A percentile compares a stretch with the other conserved stretches of the same genome.
Conservation (phyloP, 352 stramenopile species). For the Peronospora belbahrii region DNA sequence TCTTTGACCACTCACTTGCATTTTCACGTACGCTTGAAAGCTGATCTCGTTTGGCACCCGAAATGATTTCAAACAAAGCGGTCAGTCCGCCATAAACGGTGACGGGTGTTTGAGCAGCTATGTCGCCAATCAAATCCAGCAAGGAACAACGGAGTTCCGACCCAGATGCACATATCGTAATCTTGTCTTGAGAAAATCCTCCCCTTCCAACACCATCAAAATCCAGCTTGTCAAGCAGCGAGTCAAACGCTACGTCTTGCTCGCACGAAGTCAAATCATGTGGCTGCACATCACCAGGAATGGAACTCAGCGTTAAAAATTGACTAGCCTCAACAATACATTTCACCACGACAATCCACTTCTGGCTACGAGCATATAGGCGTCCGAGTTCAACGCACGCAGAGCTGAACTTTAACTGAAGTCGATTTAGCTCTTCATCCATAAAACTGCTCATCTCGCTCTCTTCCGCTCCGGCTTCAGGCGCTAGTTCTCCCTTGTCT, state of each 20-base stretch:
- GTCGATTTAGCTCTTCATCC: conserved; percentile 60
- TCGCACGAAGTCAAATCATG: conserved; percentile 16
- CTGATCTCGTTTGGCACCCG: conserved; percentile 32
- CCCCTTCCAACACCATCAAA: conserved; percentile 55
- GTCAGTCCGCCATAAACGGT: conserved; percentile 17
- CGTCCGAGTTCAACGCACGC: conserved; percentile 53
- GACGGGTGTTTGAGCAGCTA: conserved; percentile 41
- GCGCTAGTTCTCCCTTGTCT: conserved; percentile 8
- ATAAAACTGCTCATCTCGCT: conserved; percentile 63
- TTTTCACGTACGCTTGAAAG: conserved; percentile 10
- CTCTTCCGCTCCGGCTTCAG: conserved; percentile 25
- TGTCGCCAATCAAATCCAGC: conserved; percentile 60
- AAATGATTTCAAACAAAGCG: conserved; percentile 39
- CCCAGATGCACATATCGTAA: conserved; percentile 35
- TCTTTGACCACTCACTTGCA: conserved; percentile 8
- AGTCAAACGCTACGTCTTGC: conserved; percentile 25
- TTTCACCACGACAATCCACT: conserved; percentile 33
- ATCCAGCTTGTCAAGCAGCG: conserved; percentile 46
- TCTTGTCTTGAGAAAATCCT: conserved; percentile 19
- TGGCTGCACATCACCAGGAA: conserved; percentile 26
- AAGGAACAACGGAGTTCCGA: conserved; percentile 54
- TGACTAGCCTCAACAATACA: conserved; percentile 42
- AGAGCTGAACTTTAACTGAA: conserved; percentile 73
- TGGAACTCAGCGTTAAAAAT: conserved; percentile 31
- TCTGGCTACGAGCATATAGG: conserved; percentile 27